phyloP scores from a whole-genome alignment of 345 rosid genomes.

The Geranium rotundifolium region DNA sequence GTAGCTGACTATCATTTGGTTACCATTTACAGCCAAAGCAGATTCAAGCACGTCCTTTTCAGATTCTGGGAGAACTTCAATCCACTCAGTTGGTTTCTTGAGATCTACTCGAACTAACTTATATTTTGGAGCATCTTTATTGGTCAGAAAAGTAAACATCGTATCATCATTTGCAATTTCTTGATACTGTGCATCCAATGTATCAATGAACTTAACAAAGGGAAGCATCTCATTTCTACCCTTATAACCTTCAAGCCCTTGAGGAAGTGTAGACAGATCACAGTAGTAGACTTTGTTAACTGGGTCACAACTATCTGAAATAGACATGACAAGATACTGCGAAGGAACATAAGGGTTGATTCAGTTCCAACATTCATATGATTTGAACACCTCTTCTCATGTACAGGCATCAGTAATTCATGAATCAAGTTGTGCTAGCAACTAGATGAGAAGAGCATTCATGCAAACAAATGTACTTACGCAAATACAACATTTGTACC shows the following conservation, averaged over 20 bases:
- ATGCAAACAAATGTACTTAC: too few relatives aligned
- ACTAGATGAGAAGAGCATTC: too few relatives aligned
- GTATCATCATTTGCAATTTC: conserved; percentile 64
- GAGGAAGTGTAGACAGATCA: conserved; percentile 50
- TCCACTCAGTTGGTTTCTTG: conserved; percentile 64
- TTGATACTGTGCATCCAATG: conserved; percentile 52
- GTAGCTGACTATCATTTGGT: conserved; percentile 67
- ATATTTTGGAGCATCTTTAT: conserved; percentile 75
- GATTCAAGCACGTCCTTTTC: conserved; percentile 76
- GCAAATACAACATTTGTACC: too few relatives aligned
- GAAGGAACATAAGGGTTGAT: conserved; percentile 7
- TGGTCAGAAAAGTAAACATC: conserved; percentile 62
- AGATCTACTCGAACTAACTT: conserved; percentile 74
- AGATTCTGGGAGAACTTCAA: conserved; percentile 57
- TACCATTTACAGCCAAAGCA: conserved; percentile 50
- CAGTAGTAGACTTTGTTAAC: conserved; percentile 73
- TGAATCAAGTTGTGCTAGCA: too few relatives aligned
- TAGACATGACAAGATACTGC: conserved; percentile 62
- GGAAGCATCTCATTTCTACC: conserved; percentile 45
- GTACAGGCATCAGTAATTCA: too few relatives aligned
- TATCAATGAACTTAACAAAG: conserved; percentile 63
- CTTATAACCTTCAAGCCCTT: conserved; percentile 56
- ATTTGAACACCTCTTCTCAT: neutral
- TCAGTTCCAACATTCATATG: neutral
- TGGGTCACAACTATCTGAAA: conserved; percentile 67